Percentiles rank a stretch among this genome's conserved stretches.
Conservation (phyloP, 106 monocot genomes). For the Apostasia ramifera region DNA sequence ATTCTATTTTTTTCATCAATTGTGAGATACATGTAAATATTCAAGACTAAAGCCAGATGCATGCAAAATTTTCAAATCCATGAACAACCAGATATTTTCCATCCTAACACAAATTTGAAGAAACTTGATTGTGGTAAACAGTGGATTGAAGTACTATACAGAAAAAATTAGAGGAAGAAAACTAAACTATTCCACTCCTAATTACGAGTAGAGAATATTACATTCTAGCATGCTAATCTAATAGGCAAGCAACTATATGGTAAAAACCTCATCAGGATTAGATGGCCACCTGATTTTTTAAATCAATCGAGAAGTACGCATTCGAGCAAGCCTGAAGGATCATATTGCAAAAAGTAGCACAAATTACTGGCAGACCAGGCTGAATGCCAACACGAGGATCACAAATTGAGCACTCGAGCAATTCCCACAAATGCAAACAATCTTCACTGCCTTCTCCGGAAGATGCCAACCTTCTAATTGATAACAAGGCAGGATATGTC, state of each 20-base stretch:
- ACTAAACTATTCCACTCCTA: no score
- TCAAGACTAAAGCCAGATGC: no score
- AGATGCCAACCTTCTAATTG: constrained; percentile 73
- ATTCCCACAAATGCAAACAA: constrained; percentile 87
- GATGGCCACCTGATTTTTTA: constrained; percentile 52
- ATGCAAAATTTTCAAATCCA: no score
- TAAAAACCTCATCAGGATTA: not conserved
- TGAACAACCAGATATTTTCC: no score
- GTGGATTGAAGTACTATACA: no score
- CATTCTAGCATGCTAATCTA: not conserved
- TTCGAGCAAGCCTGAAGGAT: constrained; percentile 55
- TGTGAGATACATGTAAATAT: no score
- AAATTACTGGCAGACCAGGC: constrained; percentile 68
- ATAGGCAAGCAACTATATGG: not conserved
- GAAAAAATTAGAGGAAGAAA: no score
- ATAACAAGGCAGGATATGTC: constrained; percentile 65
- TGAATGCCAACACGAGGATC: constrained; percentile 68
- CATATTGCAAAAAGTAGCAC: constrained; percentile 72
- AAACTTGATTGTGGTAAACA: no score
- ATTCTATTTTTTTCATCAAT: no score
- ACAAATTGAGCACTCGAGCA: constrained; percentile 92
- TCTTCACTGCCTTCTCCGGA: constrained; percentile 72
- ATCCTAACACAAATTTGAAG: no score
- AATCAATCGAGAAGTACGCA: constrained; percentile 83
- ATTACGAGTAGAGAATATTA: not conserved